Evolutionary conservation across 2,329 filamentous ascomycete species (phyloP).

Genomic region (Clarireedia sp.): DNA sequence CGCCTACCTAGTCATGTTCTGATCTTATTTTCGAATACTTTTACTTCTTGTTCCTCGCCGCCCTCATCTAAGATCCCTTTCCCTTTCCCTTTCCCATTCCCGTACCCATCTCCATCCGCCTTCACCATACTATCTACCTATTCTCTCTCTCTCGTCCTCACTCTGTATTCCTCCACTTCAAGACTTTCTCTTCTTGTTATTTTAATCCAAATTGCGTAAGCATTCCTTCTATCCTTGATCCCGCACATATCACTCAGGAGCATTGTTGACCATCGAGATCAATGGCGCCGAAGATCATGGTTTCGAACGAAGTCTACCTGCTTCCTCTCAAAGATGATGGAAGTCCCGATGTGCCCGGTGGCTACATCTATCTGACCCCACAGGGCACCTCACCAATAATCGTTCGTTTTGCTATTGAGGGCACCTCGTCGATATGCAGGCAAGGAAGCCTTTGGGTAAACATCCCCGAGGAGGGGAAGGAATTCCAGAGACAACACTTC

Average conservation of each 20-base stretch:
- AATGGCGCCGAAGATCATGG: conserved; percentile 55
- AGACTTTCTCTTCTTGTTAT: neutral
- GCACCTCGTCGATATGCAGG: conserved; percentile 90
- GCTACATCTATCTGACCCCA: conserved; percentile 86
- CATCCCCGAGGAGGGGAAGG: conserved; percentile 67
- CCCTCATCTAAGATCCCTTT: no score
- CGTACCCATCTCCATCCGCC: no score
- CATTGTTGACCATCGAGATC: neutral
- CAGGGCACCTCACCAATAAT: conserved; percentile 64
- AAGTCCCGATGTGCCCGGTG: conserved; percentile 77
- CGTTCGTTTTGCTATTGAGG: conserved; percentile 84
- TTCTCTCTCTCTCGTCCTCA: no score
- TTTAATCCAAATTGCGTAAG: neutral
- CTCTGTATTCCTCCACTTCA: no score
- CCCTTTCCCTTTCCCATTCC: no score
- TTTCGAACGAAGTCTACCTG: conserved; percentile 70
- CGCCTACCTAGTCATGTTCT: neutral
- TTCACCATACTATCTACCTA: no score
- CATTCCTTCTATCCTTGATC: neutral
- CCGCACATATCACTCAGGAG: neutral
- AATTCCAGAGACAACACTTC: conserved; percentile 73
- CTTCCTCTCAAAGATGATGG: conserved; percentile 89
- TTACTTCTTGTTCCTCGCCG: no score
- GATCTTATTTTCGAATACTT: neutral
- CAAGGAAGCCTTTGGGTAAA: conserved; percentile 96